Evolutionary conservation across 169 alveolate genomes (phyloP), one percentile per base, ranked within the genome.

Genomic region (Plasmodium sp.): DNA sequence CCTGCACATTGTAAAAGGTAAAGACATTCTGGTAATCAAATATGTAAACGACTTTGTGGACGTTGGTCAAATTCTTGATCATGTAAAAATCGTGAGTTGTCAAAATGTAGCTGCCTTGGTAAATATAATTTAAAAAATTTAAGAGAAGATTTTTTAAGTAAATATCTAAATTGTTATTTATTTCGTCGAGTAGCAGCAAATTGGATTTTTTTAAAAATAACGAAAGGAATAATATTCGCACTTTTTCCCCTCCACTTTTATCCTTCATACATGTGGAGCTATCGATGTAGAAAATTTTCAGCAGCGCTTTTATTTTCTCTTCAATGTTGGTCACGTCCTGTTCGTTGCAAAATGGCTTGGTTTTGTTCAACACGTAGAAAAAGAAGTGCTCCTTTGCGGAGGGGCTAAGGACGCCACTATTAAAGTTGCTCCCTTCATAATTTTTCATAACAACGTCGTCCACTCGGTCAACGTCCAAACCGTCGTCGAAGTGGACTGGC

Each of bases 1-100:
- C 94, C 74, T 86, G 90, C 14, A 94, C 95, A 83, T 81, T 95
- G 82, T 96, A 93, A 84, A 84, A 86, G 14, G 94, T 84, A 72
- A 95, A 94, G 36, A 95, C 84, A 92, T 84, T 82, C 27, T 82
- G 41, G 73, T 92, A 84, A 83, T 92, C 95, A 84, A 82, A 92
- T 77, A 96, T 67, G 93, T 77, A 71, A 84, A 93, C 43, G 83
- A 62, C 45, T 92, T 95, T 67, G 90, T 86, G 83, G 92, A 92
- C 74, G 81, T 94, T 94, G 2, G 62, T 56, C 39, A 96, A 83
- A 84, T 92, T 93, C 81, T 84, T 82, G 16, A 96, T 93, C 31
- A 96, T 82, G 45, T 96, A 91, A 84, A 95, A 81, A 83, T 96
- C 98, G 67, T 96, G 98, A 16, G 98, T 96, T 3, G 96, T 96